Evolutionary conservation across 805 yeast species (phyloP), one percentile per base, ranked within the genome.

Genomic region (Metschnikowia orientalis): DNA sequence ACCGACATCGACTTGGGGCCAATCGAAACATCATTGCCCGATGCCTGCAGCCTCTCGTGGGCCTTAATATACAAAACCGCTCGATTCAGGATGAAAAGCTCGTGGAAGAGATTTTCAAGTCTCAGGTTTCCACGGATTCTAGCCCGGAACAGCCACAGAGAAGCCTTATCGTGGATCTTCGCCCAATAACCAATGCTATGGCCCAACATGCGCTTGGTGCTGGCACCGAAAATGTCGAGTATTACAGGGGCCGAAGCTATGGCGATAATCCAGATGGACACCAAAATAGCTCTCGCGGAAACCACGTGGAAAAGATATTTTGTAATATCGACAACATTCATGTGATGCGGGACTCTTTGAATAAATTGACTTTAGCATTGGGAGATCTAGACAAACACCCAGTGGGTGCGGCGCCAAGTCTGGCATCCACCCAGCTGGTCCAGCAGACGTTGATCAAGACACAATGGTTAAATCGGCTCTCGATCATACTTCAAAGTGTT

Each of bases 191-290:
- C 0, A 92, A 92, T 57, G 97, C 97, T 6, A 75, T 88, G 75
- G 97, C 96, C 0, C 97, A 92, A 50, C 85, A 86, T 28, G 97
- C 97, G 0, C 61, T 92, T 10, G 98, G 98, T 8, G 98, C 97
- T n/a, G 98, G 98, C 1, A 82, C 96, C 0, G 98, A 92, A 53
- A 81, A 75, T 44, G 84, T 88, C 70, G 97, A 90, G 37, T 77
- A 87, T 51, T 90, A 92, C 59, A 71, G 78, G 31, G 69, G 64
- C 1, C 45, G 36, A 20, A 23, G 28, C 8, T 18, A 38, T n/a
- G 32, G 17, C 8, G 32, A 29, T 5, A 26, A 29, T 9, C 32
- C 46, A 10, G 34, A 34, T n/a, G 23, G 35, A 12, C 41, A 35
- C 15, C 36, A 16, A 28, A 27, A 38, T 30, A 31, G 32, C 20